Base-by-base conservation (phyloP, 2,329 filamentous ascomycete genomes). In the Myrmaecium sp. region DNA sequence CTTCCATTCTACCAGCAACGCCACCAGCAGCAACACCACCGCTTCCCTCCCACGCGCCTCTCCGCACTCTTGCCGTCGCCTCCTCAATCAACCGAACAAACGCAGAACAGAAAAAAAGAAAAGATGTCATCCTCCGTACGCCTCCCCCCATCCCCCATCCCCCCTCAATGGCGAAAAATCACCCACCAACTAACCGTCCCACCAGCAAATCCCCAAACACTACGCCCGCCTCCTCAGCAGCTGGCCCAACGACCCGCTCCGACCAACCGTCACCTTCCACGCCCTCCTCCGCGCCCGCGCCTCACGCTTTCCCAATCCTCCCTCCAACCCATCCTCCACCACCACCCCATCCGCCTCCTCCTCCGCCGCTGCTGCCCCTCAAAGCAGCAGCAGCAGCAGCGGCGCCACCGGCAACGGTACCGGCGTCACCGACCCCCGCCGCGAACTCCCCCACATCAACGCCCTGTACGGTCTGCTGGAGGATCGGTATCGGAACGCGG, bases 381-480 rank as follows among this genome's bases (percentile, higher is more conserved):
- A 7, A 34, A 19, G 14, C 32, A 12, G 24, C 35, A 9, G 23
- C 34, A 7, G 15, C 33, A 1, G 25, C 30, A 17, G n/a, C 7
- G 18, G 14, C 34, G 14, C 28, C 30, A 23, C 27, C 36, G 8
- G 23, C 36, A 8, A 14, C 34, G 2, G 26, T 35, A n/a, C 23
- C 36, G 11, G 33, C 31, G 4, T 23, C 33, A 26, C n/a, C n/a
- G 36, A 37, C 10, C 37, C 39, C 2, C 32, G 37, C 13, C 36
- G 38, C 14, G 60, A 65, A 33, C 39, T 53, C 17, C 44, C 45
- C 17, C 56, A 66, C 37, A 46, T 69, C 28, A 72, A 71, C 37
- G 67, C 66, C 4, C 57, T 74, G 2, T 69, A 66, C 34, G 59
- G 64, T 3, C 49, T 74, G n/a, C 50, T 74, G 3, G 66, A 71